Base-by-base conservation (phyloP, 2,329 filamentous ascomycete species). In the Amauroascus niger region DNA sequence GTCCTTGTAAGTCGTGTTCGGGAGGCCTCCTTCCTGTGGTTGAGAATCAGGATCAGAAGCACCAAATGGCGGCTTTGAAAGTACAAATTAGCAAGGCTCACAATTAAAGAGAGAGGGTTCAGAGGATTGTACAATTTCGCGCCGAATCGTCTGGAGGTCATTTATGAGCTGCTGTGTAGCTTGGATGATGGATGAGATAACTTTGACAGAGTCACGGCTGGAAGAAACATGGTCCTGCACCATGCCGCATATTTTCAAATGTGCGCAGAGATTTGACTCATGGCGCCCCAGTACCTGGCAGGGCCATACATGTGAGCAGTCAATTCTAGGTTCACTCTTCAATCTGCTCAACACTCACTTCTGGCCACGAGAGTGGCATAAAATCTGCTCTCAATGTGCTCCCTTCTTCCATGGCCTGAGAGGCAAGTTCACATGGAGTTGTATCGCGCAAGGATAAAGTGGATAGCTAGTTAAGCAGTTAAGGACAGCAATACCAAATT, bases 221-320 rank as follows among this genome's bases (percentile, higher is more conserved):
- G 59, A 54, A 3, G 59, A 55, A 8, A 66, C 58, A 41, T 69
- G 65, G 6, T 58, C 56, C 46, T 65, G 64, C 1, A 73, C 61
- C 55, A 65, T 62, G 14, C 66, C 61, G 7, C 73, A 60, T 58
- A 73, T 65, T 44, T 67, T 61, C 1, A 71, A 53, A 55, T 75
- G 72, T 2, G 65, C 68, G 32, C 64, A 61, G 2, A 74, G 60
- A 26, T 71, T 58, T 1, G 59, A 65, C n/a, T 72, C 67, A 57
- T 74, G 71, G 37, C 67, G 69, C 11, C 64, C 59, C 53, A 70
- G 71, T 20, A 73, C 60, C 71, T 32, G 61, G 14, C n/a, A 37
- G 28, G 16, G 26, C 1, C 4, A 46, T 11, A 11, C 2, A 24
- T 18, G 45, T 37, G 24, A 48, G 18, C 16, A 35, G 8, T n/a